Percentiles rank a stretch among this genome's conserved stretches.
Conservation (phyloP, 2,329 filamentous ascomycete species). For the Claviceps digitariae region DNA sequence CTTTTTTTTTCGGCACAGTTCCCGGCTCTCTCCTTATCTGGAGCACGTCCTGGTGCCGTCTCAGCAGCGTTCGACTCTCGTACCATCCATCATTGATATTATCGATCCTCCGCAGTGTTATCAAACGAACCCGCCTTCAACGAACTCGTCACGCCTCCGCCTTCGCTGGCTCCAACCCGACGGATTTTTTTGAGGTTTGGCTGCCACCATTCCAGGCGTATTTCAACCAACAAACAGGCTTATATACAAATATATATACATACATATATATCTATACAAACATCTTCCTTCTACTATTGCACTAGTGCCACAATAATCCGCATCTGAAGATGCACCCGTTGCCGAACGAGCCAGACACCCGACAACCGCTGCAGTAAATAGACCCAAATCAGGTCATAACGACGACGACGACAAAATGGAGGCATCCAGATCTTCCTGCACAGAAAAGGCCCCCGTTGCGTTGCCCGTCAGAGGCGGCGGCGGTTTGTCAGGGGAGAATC, state of each 20-base stretch:
- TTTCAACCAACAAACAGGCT: neutral
- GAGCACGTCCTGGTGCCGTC: neutral
- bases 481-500: constrained; percentile 1
- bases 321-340: constrained; percentile 6
- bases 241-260: no score
- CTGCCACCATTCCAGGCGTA: neutral
- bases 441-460: constrained; percentile 2
- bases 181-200: neutral
- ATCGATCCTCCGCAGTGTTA: no score
- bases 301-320: neutral
- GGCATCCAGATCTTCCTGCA: neutral
- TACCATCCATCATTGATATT: no score
- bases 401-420: constrained; percentile 2
- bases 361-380: constrained; percentile 1
- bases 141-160: neutral
- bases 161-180: no score
- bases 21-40: neutral
- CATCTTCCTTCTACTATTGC: neutral
- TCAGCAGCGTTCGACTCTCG: no score
- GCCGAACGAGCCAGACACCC: neutral
- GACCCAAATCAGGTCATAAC: neutral
- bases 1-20: neutral
- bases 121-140: neutral
- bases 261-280: no score
- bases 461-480: constrained; percentile 3